These are phyloP conservation scores for Fusarium mundagurra DNA, from an alignment of 2,329 filamentous ascomycete species.

Conservation along the genomic window DNA sequence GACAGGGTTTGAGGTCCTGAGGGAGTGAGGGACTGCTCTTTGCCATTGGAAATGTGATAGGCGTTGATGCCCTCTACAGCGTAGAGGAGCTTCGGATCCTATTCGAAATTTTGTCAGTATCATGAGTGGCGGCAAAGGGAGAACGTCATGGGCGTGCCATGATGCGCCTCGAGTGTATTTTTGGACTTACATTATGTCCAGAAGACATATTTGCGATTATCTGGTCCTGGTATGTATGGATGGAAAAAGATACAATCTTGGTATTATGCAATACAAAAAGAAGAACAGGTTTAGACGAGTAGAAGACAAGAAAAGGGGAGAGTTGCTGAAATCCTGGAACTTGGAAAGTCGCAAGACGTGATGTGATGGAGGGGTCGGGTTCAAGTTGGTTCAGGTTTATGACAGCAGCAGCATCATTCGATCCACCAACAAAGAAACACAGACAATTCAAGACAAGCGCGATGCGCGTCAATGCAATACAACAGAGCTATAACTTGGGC, in stretches of 20 bases:
- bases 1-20: slow-evolving; percentile 91
- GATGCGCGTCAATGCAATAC: slow-evolving; percentile 29
- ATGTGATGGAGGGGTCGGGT: slow-evolving; percentile 33
- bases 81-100: slow-evolving; percentile 73
- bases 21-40: slow-evolving; percentile 83
- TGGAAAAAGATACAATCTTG: background rate
- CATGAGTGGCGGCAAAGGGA: background rate
- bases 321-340: slow-evolving; percentile 28
- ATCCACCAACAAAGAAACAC: slow-evolving; percentile 12
- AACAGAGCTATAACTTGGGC: slow-evolving; percentile 9
- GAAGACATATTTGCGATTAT: slow-evolving; percentile 42
- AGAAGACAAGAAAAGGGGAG: slow-evolving; percentile 11
- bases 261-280: background rate
- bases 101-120: slow-evolving; percentile 20
- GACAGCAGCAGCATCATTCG: slow-evolving; percentile 9
- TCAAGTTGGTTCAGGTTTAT: slow-evolving; percentile 15
- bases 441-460: slow-evolving; percentile 34
- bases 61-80: slow-evolving; percentile 87
- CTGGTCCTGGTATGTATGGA: background rate
- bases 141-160: slow-evolving; percentile 21
- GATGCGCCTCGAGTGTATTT: slow-evolving; percentile 10
- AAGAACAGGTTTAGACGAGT: slow-evolving; percentile 8
- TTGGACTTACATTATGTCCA: slow-evolving; percentile 45
- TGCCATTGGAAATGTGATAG: slow-evolving; percentile 89
- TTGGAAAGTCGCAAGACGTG: slow-evolving; percentile 27